Evolutionary conservation across 2,329 filamentous ascomycete genomes (phyloP).

Genomic region (Arthrocladium fulminans): DNA sequence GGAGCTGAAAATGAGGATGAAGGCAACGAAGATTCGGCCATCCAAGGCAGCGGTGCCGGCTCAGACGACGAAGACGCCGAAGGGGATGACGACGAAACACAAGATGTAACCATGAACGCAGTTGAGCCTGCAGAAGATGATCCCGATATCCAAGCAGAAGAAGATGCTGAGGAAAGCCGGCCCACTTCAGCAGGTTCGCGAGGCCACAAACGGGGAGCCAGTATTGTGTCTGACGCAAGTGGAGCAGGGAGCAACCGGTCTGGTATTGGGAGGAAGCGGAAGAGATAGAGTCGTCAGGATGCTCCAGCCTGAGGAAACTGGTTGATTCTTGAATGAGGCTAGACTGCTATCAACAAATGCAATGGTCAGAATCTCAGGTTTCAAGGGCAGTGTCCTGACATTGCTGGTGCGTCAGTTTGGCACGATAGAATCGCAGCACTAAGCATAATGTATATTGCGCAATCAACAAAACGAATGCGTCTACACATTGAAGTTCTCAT

Average conservation of each 20-base stretch:
- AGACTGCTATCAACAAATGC: too few relatives aligned
- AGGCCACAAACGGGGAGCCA: slow-evolving; percentile 68
- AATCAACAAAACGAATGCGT: too few relatives aligned
- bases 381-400: too few relatives aligned
- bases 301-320: background rate
- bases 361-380: too few relatives aligned
- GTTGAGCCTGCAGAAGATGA: slow-evolving; percentile 9
- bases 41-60: background rate
- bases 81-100: slow-evolving; percentile 7
- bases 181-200: slow-evolving; percentile 7
- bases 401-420: too few relatives aligned
- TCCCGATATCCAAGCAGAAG: slow-evolving; percentile 11
- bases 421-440: too few relatives aligned
- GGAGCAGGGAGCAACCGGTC: slow-evolving; percentile 23
- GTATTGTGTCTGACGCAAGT: slow-evolving; percentile 63
- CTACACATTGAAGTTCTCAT: too few relatives aligned
- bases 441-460: too few relatives aligned
- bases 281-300: slow-evolving; percentile 6
- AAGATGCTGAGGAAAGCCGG: slow-evolving; percentile 11
- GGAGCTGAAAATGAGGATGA: slow-evolving; percentile 14
- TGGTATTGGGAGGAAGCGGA: slow-evolving; percentile 20
- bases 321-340: background rate
- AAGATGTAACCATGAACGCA: slow-evolving; percentile 11
- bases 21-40: slow-evolving; percentile 1
- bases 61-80: slow-evolving; percentile 9